Conservation (phyloP, 139 green algal species). For the Pycnococcus provasolii region DNA sequence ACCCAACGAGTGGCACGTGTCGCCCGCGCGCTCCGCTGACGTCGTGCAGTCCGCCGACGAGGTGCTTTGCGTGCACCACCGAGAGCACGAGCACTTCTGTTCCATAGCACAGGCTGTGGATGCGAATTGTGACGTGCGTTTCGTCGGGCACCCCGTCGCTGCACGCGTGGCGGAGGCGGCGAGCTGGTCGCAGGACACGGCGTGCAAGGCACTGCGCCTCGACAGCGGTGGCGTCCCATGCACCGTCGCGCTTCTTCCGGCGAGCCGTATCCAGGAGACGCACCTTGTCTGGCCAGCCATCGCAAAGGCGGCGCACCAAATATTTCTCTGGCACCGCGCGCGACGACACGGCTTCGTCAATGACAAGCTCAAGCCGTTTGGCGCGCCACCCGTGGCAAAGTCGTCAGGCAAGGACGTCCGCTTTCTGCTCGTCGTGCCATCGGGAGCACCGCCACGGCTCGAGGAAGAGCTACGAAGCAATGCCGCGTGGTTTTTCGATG, state of each 20-base stretch:
- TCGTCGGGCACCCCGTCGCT: conserved; percentile 32
- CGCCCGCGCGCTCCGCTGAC: conserved; percentile 10
- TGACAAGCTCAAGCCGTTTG: too few species aligned
- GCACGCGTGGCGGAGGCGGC: too few species aligned
- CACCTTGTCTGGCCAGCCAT: conserved; percentile 24
- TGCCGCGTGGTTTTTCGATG: too few species aligned
- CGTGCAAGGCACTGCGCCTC: neutral
- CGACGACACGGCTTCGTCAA: too few species aligned
- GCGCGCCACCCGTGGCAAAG: too few species aligned
- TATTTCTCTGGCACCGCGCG: too few species aligned
- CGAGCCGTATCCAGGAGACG: conserved; percentile 28
- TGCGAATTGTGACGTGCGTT: conserved; percentile 14
- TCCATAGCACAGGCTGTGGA: neutral
- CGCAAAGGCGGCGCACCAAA: neutral
- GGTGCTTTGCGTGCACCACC: conserved; percentile 26
- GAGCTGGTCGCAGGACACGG: neutral
- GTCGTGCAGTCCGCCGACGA: conserved; percentile 17
- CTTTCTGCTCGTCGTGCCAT: too few species aligned
- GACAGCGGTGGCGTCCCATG: neutral
- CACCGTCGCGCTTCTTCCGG: conserved; percentile 25
- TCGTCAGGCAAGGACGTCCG: too few species aligned
- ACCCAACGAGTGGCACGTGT: conserved; percentile 34
- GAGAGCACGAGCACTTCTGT: conserved; percentile 25
- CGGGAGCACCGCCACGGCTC: too few species aligned
- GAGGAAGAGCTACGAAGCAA: too few species aligned